Evolutionary conservation across 768 basidiomycete species (phyloP).

Genomic region (Hericium coralloides): DNA sequence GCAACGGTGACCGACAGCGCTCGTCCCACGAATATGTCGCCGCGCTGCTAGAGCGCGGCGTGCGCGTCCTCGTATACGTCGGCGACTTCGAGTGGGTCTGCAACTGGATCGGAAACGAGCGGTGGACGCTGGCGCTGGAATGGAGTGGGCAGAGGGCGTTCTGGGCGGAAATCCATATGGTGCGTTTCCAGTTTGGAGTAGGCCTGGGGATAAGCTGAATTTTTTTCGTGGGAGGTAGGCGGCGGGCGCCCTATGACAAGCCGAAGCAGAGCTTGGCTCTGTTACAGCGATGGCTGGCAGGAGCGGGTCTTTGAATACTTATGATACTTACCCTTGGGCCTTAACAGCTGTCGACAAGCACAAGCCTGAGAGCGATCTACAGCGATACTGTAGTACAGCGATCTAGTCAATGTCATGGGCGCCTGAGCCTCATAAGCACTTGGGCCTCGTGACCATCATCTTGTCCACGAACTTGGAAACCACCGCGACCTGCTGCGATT

Average conservation of each 20-base stretch:
- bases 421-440: too few relatives aligned
- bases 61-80: conserved; percentile 44
- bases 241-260: conserved; percentile 59
- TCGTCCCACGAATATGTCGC: conserved; percentile 32
- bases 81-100: conserved; percentile 49
- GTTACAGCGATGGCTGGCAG: conserved; percentile 38
- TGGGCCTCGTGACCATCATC: too few relatives aligned
- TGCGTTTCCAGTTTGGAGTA: conserved; percentile 20
- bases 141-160: conserved; percentile 52
- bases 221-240: too few relatives aligned
- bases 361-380: too few relatives aligned
- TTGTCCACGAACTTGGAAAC: too few relatives aligned
- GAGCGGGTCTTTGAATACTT: conserved; percentile 4
- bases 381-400: too few relatives aligned
- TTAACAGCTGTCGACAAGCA: too few relatives aligned
- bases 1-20: conserved; percentile 31
- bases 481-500: too few relatives aligned
- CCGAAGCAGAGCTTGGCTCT: conserved; percentile 43
- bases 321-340: too few relatives aligned
- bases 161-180: conserved; percentile 57
- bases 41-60: conserved; percentile 43
- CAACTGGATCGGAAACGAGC: conserved; percentile 58
- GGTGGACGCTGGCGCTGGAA: conserved; percentile 47
- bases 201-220: too few relatives aligned
- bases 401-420: too few relatives aligned